Evolutionary conservation across 495 filamentous ascomycete species (phyloP).

Genomic region (Penicillium cosmopolitanum): DNA sequence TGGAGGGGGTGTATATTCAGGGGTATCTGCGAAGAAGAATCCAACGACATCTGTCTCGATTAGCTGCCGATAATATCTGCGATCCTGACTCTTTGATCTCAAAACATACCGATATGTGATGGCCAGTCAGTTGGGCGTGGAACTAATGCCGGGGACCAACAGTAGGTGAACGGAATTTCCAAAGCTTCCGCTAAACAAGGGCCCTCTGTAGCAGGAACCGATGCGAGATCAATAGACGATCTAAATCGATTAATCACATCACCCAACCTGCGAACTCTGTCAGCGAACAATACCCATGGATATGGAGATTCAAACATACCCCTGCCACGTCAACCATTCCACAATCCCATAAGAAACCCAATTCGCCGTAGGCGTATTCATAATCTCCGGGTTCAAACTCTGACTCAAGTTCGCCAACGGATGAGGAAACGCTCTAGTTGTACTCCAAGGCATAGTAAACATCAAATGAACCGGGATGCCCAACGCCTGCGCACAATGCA

Average conservation of each 20-base stretch:
- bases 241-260: conserved; percentile 63
- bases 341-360: conserved; percentile 63
- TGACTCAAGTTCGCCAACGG: conserved; percentile 54
- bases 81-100: neutral
- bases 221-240: conserved; percentile 55
- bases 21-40: conserved; percentile 61
- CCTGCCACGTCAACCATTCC: conserved; percentile 71
- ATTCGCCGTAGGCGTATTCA: conserved; percentile 52
- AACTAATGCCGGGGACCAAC: conserved; percentile 65
- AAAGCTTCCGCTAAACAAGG: conserved; percentile 43
- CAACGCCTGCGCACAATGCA: conserved; percentile 65
- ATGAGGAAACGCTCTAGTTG: conserved; percentile 59
- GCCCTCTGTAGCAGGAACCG: conserved; percentile 43
- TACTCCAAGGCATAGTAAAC: conserved; percentile 67
- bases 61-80: neutral
- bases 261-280: conserved; percentile 45
- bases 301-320: conserved; percentile 36
- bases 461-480: conserved; percentile 66
- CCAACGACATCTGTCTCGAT: conserved; percentile 53
- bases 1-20: conserved; percentile 53
- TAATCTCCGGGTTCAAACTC: conserved; percentile 39
- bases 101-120: conserved; percentile 50
- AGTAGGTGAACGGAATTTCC: conserved; percentile 65
- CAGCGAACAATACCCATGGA: neutral
- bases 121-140: conserved; percentile 66